Conservation (phyloP, 208 protist species). For the Acanthamoeba healyi region DNA sequence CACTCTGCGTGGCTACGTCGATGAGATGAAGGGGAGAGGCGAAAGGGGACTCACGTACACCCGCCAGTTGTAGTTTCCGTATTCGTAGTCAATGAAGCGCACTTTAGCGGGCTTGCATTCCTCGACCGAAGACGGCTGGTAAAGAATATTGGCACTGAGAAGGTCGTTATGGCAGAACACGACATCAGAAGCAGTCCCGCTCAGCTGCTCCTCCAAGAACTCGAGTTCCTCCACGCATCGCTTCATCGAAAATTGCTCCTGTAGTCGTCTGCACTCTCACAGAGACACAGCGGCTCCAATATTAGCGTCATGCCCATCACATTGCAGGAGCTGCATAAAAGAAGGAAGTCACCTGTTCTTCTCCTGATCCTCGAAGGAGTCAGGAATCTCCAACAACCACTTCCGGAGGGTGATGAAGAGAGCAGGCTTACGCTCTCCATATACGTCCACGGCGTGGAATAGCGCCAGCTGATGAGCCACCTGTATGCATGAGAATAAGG, state of each 20-base stretch:
- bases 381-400: conserved; percentile 54
- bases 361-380: conserved; percentile 10
- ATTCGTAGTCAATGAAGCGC: conserved; percentile 66
- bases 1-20: not conserved
- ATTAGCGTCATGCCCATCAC: too few species aligned
- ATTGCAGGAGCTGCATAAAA: too few species aligned
- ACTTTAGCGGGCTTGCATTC: conserved; percentile 6
- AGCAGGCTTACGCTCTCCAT: conserved; percentile 2
- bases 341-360: conserved; percentile 33
- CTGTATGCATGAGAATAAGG: not conserved
- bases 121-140: not conserved
- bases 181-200: conserved; percentile 4
- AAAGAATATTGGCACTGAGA: conserved; percentile 59
- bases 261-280: not conserved
- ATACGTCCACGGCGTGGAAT: conserved; percentile 30
- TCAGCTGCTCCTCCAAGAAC: conserved; percentile 63
- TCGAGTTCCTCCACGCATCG: conserved; percentile 45
- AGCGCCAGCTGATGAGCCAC: conserved; percentile 52
- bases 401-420: conserved; percentile 61
- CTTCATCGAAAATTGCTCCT: conserved; percentile 53
- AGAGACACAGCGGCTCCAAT: too few species aligned
- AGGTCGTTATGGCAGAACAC: conserved; percentile 74
- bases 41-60: not conserved
- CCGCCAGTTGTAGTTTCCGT: conserved; percentile 65
- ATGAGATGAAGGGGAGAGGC: not conserved